A percentile compares a stretch with the other conserved stretches of the same genome.
Evolutionary conservation across 805 yeast genomes (phyloP).

Genomic region (Barnettozyma californica): DNA sequence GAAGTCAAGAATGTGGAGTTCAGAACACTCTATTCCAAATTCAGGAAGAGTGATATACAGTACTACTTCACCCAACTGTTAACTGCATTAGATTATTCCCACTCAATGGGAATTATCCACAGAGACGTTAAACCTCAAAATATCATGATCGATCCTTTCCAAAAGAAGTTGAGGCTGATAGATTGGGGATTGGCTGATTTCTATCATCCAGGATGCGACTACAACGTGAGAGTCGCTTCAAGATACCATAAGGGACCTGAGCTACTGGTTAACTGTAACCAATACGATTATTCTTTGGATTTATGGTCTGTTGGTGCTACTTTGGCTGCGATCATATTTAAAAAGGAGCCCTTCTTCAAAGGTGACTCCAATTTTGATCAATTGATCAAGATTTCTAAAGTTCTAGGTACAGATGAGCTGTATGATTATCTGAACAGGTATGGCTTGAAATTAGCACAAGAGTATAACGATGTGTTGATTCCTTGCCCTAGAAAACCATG

Average conservation of each 20-base stretch:
- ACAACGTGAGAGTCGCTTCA: conserved; percentile 90
- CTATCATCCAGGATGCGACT: conserved; percentile 84
- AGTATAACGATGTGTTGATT: conserved; percentile 69
- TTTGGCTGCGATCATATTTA: conserved; percentile 84
- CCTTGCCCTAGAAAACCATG: conserved; percentile 82
- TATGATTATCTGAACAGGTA: conserved; percentile 66
- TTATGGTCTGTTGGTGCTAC: conserved; percentile 94
- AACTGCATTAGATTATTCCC: conserved; percentile 82
- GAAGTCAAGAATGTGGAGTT: conserved; percentile 79
- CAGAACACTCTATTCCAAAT: conserved; percentile 72
- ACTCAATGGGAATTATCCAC: conserved; percentile 94
- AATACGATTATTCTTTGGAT: conserved; percentile 88
- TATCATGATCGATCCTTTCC: conserved; percentile 86
- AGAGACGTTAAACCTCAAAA: conserved; percentile 95
- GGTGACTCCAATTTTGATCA: conserved; percentile 91
- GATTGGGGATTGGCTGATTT: conserved; percentile 98
- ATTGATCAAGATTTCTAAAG: conserved; percentile 81
- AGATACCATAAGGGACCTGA: conserved; percentile 94
- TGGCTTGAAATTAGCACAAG: conserved; percentile 62
- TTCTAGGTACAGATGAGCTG: conserved; percentile 80
- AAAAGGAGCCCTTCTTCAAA: conserved; percentile 87
- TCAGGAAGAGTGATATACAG: conserved; percentile 70
- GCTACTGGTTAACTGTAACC: conserved; percentile 74
- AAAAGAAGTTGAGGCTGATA: conserved; percentile 66
- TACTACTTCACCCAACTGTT: conserved; percentile 78